Conservation (phyloP, 306 rosid species). For the Hippophae tibetana region DNA sequence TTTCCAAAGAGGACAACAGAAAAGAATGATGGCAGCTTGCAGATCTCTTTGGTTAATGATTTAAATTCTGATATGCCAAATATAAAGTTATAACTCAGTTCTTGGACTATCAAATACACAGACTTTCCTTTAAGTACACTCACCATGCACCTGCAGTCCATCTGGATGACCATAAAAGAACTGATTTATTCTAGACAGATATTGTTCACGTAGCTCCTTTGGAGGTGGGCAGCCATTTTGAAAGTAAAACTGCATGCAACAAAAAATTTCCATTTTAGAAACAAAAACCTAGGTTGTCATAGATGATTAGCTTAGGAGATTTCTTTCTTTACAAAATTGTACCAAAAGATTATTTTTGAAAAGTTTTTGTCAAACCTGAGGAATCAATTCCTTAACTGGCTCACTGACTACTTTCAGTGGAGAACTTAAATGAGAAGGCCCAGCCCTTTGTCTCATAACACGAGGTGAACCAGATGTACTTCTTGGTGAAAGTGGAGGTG, state of each 20-base stretch:
- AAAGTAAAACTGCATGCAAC: slow-evolving; percentile 79
- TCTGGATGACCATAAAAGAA: slow-evolving; percentile 61
- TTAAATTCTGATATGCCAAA: slow-evolving; percentile 64
- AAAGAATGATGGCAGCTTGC: slow-evolving; percentile 96
- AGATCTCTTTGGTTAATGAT: slow-evolving; percentile 71
- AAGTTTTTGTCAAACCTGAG: slow-evolving; percentile 63
- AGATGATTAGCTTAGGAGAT: neutral
- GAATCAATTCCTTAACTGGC: slow-evolving; percentile 89
- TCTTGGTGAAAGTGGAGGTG: slow-evolving; percentile 93
- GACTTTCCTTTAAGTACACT: slow-evolving; percentile 28
- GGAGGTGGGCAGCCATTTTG: slow-evolving; percentile 83
- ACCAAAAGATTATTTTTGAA: too few species aligned
- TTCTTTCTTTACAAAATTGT: too few species aligned
- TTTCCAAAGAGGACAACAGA: slow-evolving; percentile 66
- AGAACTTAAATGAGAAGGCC: slow-evolving; percentile 85
- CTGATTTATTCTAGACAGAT: slow-evolving; percentile 52
- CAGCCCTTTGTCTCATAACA: slow-evolving; percentile 73
- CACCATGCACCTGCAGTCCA: slow-evolving; percentile 83
- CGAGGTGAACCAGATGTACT: slow-evolving; percentile 96
- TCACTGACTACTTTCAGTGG: slow-evolving; percentile 90
- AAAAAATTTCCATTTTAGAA: slow-evolving; percentile 9
- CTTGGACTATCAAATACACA: slow-evolving; percentile 21
- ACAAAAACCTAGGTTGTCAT: slow-evolving; percentile 11
- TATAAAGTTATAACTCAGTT: slow-evolving; percentile 26
- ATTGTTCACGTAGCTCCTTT: slow-evolving; percentile 70